A percentile compares a stretch with the other conserved stretches of the same genome.
Conservation (phyloP, 2,329 filamentous ascomycete species). For the Trichoderma cornu-damae region DNA sequence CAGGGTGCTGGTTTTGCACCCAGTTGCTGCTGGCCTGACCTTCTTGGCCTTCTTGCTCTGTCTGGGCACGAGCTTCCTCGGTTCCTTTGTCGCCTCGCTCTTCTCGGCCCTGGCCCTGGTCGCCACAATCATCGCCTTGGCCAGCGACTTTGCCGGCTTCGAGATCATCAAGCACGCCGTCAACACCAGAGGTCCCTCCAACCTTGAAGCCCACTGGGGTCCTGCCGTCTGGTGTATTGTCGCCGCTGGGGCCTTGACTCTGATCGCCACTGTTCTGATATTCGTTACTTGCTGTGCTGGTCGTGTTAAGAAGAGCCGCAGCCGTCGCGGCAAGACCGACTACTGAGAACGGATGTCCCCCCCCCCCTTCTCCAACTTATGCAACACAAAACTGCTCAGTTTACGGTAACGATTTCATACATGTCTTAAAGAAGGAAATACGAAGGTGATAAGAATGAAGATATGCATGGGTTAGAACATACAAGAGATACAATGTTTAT, state of each 20-base stretch:
- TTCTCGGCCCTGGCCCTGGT: constrained; percentile 48
- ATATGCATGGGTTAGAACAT: neutral
- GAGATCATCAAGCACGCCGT: constrained; percentile 49
- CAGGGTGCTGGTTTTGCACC: constrained; percentile 57
- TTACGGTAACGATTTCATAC: neutral
- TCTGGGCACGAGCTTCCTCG: constrained; percentile 47
- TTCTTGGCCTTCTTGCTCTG: constrained; percentile 56
- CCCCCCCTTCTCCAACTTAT: neutral
- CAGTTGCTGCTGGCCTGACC: constrained; percentile 51
- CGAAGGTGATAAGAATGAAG: neutral
- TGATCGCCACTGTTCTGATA: constrained; percentile 52
- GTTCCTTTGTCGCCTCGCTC: constrained; percentile 47
- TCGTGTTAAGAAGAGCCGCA: constrained; percentile 36
- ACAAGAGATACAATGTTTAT: constrained; percentile 19
- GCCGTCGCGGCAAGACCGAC: constrained; percentile 5
- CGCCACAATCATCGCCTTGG: constrained; percentile 44
- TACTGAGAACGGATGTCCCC: constrained; percentile 22
- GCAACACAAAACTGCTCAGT: neutral
- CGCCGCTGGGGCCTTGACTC: constrained; percentile 48
- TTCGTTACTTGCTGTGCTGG: constrained; percentile 58
- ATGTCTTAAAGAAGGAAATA: neutral
- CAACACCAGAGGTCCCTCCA: constrained; percentile 43
- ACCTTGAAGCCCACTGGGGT: constrained; percentile 45
- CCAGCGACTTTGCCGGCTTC: constrained; percentile 56
- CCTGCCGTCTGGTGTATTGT: constrained; percentile 56